These are phyloP conservation scores for Catunica adiposa DNA, from an alignment of 2,329 filamentous ascomycete species.

Conservation along the genomic window DNA sequence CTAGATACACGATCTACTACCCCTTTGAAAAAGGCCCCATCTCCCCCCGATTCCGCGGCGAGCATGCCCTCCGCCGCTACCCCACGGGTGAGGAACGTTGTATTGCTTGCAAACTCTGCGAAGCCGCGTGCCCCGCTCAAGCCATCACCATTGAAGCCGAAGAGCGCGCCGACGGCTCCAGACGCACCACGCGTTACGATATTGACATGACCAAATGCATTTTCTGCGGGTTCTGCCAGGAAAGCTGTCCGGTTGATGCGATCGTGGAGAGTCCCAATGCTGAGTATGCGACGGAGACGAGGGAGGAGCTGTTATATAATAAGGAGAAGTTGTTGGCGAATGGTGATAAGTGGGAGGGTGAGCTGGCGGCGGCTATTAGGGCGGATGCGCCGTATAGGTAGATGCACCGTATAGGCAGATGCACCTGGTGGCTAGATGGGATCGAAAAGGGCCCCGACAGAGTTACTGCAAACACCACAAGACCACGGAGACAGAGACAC, in stretches of 20 bases:
- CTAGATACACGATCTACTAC: slow-evolving; percentile 93
- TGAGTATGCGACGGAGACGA: slow-evolving; percentile 48
- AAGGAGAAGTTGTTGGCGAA: slow-evolving; percentile 85
- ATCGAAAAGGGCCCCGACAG: no score
- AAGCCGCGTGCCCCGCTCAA: slow-evolving; percentile 92
- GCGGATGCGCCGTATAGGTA: slow-evolving; percentile 88
- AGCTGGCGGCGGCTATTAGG: slow-evolving; percentile 78
- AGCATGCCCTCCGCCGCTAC: slow-evolving; percentile 91
- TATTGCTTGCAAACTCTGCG: slow-evolving; percentile 99
- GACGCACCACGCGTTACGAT: slow-evolving; percentile 92
- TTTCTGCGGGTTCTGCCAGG: slow-evolving; percentile 98
- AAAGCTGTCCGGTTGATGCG: slow-evolving; percentile 95
- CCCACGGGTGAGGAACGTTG: slow-evolving; percentile 96
- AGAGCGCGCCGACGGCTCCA: slow-evolving; percentile 87
- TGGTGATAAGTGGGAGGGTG: slow-evolving; percentile 95
- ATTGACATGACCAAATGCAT: slow-evolving; percentile 99
- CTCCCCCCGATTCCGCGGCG: slow-evolving; percentile 91
- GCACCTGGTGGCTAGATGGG: no score
- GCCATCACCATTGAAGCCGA: slow-evolving; percentile 99
- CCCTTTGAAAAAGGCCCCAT: slow-evolving; percentile 98
- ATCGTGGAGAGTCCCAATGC: slow-evolving; percentile 51
- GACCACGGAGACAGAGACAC: neutral
- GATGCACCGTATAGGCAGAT: no score
- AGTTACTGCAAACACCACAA: neutral
- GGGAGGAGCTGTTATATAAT: slow-evolving; percentile 94